These are phyloP conservation scores for Lavandula angustifolia DNA, from an alignment of 257 asterid genomes.

Conservation along the genomic window DNA sequence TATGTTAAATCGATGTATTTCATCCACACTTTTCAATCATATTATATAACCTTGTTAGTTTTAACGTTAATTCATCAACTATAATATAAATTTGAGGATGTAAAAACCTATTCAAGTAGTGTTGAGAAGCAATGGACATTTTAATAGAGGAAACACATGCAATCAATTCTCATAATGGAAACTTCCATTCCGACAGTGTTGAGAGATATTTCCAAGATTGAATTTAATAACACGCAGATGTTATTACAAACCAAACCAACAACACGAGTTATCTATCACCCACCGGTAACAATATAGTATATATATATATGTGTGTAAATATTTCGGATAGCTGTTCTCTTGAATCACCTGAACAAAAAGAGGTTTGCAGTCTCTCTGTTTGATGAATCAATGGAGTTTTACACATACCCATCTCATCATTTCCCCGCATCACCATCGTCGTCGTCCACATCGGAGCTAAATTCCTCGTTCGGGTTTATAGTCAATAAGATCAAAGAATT, in stretches of 20 bases:
- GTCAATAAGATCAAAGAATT: slow-evolving; percentile 64
- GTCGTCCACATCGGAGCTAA: slow-evolving; percentile 35
- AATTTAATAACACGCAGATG: slow-evolving; percentile 2
- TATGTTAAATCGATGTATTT: no score
- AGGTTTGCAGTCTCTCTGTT: slow-evolving; percentile 29
- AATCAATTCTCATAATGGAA: neutral
- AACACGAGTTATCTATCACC: slow-evolving; percentile 28
- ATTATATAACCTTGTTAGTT: no score
- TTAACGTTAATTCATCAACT: no score
- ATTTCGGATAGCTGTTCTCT: slow-evolving; percentile 34
- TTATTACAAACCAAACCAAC: slow-evolving; percentile 28
- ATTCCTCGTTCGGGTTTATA: slow-evolving; percentile 46
- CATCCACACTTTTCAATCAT: no score
- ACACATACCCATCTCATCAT: slow-evolving; percentile 68
- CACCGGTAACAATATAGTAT: slow-evolving; percentile 24
- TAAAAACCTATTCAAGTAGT: no score
- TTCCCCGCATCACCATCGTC: slow-evolving; percentile 53
- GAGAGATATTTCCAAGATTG: slow-evolving; percentile 25
- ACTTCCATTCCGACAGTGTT: neutral
- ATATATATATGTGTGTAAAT: neutral
- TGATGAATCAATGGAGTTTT: slow-evolving; percentile 70
- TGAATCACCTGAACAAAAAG: slow-evolving; percentile 37
- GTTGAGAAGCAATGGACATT: no score
- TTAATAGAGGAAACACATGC: no score
- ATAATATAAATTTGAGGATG: no score